Conservation (phyloP, 768 basidiomycete species). For the Boletus eberwhitei region DNA sequence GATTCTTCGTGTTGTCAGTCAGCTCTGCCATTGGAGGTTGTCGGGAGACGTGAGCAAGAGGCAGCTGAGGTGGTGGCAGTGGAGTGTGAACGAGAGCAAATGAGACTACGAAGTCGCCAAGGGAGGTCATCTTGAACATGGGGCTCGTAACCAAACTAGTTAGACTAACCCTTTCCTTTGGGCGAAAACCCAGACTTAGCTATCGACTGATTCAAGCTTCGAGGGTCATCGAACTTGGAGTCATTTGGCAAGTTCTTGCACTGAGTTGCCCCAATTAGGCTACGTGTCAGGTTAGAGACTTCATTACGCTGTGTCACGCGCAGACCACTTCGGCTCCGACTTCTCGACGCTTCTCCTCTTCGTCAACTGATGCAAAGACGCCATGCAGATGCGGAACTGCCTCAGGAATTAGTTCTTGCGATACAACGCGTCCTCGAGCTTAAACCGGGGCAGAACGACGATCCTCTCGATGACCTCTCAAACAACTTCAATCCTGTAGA, state of each 20-base stretch:
- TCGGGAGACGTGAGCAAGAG: background rate
- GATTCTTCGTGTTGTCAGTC: slow-evolving; percentile 46
- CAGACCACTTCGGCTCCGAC: background rate
- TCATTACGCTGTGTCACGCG: background rate
- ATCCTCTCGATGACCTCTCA: slow-evolving; percentile 57
- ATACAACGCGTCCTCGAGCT: slow-evolving; percentile 70
- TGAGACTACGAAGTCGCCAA: slow-evolving; percentile 21
- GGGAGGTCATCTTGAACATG: slow-evolving; percentile 13
- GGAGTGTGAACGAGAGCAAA: slow-evolving; percentile 11
- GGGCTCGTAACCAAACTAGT: background rate
- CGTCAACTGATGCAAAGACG: slow-evolving; percentile 19
- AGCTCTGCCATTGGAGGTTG: slow-evolving; percentile 19
- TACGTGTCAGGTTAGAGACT: background rate
- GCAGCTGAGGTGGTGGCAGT: background rate
- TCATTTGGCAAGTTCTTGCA: background rate
- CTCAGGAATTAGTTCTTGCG: slow-evolving; percentile 63
- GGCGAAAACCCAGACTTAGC: background rate
- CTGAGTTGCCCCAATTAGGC: slow-evolving; percentile 14
- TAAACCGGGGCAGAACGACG: slow-evolving; percentile 39
- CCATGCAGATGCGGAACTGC: slow-evolving; percentile 44
- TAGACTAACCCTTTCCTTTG: slow-evolving; percentile 10
- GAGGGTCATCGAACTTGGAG: background rate
- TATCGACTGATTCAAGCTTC: background rate
- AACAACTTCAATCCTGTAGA: slow-evolving; percentile 54
- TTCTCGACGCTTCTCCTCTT: background rate